These are phyloP conservation scores for Paraconiothyrium brasiliense DNA, from an alignment of 2,329 filamentous ascomycete species.

Conservation along the genomic window DNA sequence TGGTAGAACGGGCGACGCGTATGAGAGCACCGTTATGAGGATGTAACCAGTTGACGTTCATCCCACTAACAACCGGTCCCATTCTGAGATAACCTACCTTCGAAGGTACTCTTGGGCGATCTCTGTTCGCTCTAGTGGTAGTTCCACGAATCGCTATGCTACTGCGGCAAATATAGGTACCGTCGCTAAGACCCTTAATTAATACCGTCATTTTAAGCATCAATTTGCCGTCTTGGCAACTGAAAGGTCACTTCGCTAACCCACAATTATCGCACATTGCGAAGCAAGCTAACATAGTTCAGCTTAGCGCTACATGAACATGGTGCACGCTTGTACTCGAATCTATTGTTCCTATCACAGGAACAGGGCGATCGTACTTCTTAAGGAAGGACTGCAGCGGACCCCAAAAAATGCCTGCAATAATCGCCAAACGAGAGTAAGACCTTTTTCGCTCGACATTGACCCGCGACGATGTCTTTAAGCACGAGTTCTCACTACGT, in stretches of 20 bases:
- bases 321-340: neutral
- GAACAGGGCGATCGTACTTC: neutral
- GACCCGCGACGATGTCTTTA: neutral
- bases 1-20: too few species aligned
- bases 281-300: neutral
- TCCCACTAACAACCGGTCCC: too few species aligned
- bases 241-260: neutral
- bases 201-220: neutral
- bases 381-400: neutral
- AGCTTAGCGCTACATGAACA: neutral
- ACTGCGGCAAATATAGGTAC: neutral
- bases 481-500: neutral
- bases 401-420: neutral
- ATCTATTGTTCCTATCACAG: neutral
- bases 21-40: too few species aligned
- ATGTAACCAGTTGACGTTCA: too few species aligned
- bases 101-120: too few species aligned
- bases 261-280: neutral
- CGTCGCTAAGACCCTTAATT: neutral
- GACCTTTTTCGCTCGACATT: neutral
- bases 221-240: constrained; percentile 6
- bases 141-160: neutral
- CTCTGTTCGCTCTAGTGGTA: too few species aligned
- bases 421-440: neutral
- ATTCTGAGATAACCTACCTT: too few species aligned